Conservation (phyloP, 2,329 filamentous ascomycete genomes). For the Phaeophleospora eucalypticola region DNA sequence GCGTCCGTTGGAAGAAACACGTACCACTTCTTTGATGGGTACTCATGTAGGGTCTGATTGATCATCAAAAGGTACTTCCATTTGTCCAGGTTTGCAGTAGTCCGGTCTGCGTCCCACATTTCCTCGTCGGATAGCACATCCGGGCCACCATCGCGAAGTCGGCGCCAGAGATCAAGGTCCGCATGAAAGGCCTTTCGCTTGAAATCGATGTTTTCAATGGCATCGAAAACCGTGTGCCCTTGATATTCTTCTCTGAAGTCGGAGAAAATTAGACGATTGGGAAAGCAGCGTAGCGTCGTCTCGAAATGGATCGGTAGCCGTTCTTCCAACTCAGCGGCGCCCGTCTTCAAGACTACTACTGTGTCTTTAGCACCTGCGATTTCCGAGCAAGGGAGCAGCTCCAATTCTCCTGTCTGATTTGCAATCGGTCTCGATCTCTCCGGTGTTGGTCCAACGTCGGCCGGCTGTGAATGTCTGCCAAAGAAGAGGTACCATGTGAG, state of each 20-base stretch:
- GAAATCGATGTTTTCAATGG: slow-evolving; percentile 19
- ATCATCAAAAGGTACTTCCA: slow-evolving; percentile 54
- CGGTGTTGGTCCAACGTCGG: neutral
- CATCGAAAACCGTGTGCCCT: slow-evolving; percentile 33
- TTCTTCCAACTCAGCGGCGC: slow-evolving; percentile 32
- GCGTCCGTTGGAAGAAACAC: slow-evolving; percentile 53
- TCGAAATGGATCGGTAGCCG: slow-evolving; percentile 31
- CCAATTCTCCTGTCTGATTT: neutral
- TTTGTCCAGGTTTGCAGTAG: slow-evolving; percentile 38
- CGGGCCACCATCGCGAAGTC: slow-evolving; percentile 22
- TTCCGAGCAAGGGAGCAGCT: slow-evolving; percentile 14
- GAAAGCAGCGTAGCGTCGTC: slow-evolving; percentile 34
- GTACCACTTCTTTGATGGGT: slow-evolving; percentile 49
- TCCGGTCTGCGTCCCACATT: slow-evolving; percentile 25
- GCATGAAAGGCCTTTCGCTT: slow-evolving; percentile 14
- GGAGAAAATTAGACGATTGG: slow-evolving; percentile 35
- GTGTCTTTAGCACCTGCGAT: slow-evolving; percentile 42
- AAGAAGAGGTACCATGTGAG: neutral
- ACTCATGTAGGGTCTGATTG: slow-evolving; percentile 23
- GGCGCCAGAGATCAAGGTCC: slow-evolving; percentile 29
- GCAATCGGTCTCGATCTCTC: neutral
- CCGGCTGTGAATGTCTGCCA: neutral
- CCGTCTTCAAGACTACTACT: slow-evolving; percentile 48
- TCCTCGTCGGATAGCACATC: slow-evolving; percentile 31
- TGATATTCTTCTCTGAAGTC: slow-evolving; percentile 35